Conservation (phyloP, 2,329 filamentous ascomycete species). For the Aquanectria penicillioides region DNA sequence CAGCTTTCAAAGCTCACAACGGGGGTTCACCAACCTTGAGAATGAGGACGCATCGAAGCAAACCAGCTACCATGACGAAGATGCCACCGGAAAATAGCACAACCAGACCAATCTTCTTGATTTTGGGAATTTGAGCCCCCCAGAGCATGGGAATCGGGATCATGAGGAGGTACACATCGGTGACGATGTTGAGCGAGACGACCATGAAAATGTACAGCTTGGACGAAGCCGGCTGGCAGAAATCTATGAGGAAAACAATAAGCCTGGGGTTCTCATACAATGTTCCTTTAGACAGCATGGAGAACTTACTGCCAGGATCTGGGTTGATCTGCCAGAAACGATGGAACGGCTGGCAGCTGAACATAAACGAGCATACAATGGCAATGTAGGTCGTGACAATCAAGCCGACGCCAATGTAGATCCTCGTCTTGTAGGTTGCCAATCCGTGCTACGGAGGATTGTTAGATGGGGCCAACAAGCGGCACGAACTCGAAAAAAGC, state of each 20-base stretch:
- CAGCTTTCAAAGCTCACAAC: not conserved
- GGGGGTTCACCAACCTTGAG: slow-evolving; percentile 39
- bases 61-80: slow-evolving; percentile 51
- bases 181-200: slow-evolving; percentile 49
- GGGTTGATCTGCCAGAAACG: slow-evolving; percentile 56
- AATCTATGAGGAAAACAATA: slow-evolving; percentile 53
- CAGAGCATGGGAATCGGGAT: slow-evolving; percentile 62
- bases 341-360: slow-evolving; percentile 48
- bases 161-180: slow-evolving; percentile 52
- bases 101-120: slow-evolving; percentile 62
- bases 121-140: slow-evolving; percentile 57
- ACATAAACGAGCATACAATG: slow-evolving; percentile 45
- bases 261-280: slow-evolving; percentile 40
- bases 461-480: slow-evolving; percentile 37
- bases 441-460: slow-evolving; percentile 34
- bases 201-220: slow-evolving; percentile 51
- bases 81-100: slow-evolving; percentile 58
- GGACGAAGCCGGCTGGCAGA: slow-evolving; percentile 52
- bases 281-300: slow-evolving; percentile 32
- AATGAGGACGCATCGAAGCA: slow-evolving; percentile 50
- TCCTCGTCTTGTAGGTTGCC: slow-evolving; percentile 29
- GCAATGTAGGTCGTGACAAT: slow-evolving; percentile 47
- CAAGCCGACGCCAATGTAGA: slow-evolving; percentile 48
- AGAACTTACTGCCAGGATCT: slow-evolving; percentile 50
- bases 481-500: slow-evolving; percentile 37